phyloP scores from a whole-genome alignment of 371 early-diverging fungal species.

The Coemansia sp. region DNA sequence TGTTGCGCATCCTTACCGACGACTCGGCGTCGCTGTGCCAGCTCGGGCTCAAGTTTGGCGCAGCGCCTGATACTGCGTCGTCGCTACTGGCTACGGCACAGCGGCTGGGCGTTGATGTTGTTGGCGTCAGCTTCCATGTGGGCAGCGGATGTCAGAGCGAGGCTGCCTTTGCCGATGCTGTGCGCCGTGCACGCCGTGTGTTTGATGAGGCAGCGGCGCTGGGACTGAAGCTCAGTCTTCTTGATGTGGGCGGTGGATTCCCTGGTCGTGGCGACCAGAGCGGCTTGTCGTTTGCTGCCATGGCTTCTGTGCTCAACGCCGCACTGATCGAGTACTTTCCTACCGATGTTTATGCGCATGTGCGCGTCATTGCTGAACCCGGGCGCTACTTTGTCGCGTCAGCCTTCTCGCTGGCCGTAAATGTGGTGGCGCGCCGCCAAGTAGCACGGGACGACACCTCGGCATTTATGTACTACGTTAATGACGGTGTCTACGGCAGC shows the following conservation, averaged over 20 bases:
- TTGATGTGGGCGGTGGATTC: constrained; percentile 98
- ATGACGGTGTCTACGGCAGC: constrained; percentile 96
- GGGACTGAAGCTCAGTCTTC: constrained; percentile 74
- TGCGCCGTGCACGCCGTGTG: constrained; percentile 75
- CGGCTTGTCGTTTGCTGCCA: constrained; percentile 76
- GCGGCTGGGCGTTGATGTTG: constrained; percentile 78
- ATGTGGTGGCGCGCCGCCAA: constrained; percentile 85
- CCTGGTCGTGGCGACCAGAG: constrained; percentile 79
- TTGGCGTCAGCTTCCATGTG: constrained; percentile 94
- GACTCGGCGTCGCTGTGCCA: constrained; percentile 90
- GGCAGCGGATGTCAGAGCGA: constrained; percentile 93
- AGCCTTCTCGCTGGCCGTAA: constrained; percentile 89
- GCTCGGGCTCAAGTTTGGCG: constrained; percentile 96
- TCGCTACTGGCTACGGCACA: constrained; percentile 72
- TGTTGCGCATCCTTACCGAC: constrained; percentile 92
- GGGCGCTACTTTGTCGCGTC: constrained; percentile 94
- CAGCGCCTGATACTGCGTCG: constrained; percentile 69
- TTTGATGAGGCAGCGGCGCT: constrained; percentile 78
- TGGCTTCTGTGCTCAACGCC: constrained; percentile 78
- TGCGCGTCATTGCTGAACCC: constrained; percentile 96
- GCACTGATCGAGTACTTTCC: constrained; percentile 80
- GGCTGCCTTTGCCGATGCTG: constrained; percentile 88
- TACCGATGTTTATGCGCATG: constrained; percentile 51
- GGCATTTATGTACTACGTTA: constrained; percentile 91
- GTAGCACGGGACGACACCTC: constrained; percentile 61